These are phyloP conservation scores for Cyclospora cayetanensis DNA, from an alignment of 169 alveolate genomes.

Conservation along the genomic window DNA sequence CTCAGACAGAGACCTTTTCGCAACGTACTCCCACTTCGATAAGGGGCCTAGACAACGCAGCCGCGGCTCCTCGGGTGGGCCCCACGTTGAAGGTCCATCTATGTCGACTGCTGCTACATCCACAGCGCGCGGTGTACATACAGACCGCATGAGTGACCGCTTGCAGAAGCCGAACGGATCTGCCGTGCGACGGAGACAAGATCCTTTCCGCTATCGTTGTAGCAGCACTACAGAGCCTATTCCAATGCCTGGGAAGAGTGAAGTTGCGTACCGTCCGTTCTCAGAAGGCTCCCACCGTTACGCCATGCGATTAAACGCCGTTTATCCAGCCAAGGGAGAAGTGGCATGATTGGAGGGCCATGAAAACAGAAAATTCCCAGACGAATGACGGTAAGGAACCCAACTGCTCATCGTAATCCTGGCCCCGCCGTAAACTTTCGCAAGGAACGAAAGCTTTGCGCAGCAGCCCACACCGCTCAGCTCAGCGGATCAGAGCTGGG, in stretches of 20 bases:
- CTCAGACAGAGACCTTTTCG: neutral
- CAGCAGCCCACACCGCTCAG: too few relatives aligned
- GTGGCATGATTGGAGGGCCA: too few relatives aligned
- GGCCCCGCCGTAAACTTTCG: too few relatives aligned
- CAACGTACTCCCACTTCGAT: neutral
- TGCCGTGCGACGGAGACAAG: neutral
- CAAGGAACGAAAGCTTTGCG: too few relatives aligned
- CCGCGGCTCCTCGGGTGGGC: neutral
- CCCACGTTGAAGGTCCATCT: conserved; percentile 29
- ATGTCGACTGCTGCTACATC: conserved; percentile 39
- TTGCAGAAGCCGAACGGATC: neutral
- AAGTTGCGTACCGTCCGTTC: neutral
- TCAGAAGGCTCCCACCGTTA: conserved; percentile 41
- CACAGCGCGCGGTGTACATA: neutral
- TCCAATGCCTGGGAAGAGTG: neutral
- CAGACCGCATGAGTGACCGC: neutral
- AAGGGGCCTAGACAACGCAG: neutral
- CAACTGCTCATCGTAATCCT: too few relatives aligned
- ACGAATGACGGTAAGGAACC: too few relatives aligned
- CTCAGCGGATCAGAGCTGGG: too few relatives aligned
- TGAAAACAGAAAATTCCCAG: too few relatives aligned
- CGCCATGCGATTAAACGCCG: too few relatives aligned
- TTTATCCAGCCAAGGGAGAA: too few relatives aligned
- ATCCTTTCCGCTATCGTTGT: conserved; percentile 2
- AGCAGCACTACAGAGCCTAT: conserved; percentile 29